A percentile compares a stretch with the other conserved stretches of the same genome.
Evolutionary conservation across 805 yeast genomes (phyloP).

Genomic region (Cyberlindnera galapagoensis): DNA sequence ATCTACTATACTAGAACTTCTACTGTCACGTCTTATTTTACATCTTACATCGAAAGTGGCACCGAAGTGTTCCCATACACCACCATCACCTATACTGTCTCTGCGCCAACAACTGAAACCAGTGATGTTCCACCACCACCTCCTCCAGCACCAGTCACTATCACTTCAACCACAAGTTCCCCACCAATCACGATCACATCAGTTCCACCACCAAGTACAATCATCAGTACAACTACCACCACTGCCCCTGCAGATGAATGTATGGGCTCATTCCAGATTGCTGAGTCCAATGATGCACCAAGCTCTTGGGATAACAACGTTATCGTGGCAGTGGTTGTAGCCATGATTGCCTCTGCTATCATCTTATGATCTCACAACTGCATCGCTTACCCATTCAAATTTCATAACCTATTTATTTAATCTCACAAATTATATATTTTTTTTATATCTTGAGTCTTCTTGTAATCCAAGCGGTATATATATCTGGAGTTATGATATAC

Average conservation of each 20-base stretch:
- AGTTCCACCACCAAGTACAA: slow-evolving; percentile 2
- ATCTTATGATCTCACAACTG: not conserved
- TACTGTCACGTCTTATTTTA: slow-evolving; percentile 9
- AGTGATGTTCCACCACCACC: slow-evolving; percentile 1
- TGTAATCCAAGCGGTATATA: too few species aligned
- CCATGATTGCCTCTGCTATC: not conserved
- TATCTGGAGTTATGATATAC: too few species aligned
- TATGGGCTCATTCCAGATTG: not conserved
- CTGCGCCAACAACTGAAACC: slow-evolving; percentile 2
- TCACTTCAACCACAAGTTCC: slow-evolving; percentile 3
- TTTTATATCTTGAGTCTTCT: too few species aligned
- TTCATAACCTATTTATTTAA: too few species aligned
- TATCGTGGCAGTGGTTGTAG: not conserved
- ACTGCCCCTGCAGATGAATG: not conserved
- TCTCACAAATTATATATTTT: too few species aligned
- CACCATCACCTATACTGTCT: slow-evolving; percentile 12
- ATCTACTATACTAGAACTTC: slow-evolving; percentile 7
- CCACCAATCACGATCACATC: slow-evolving; percentile 2
- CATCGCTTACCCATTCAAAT: too few species aligned
- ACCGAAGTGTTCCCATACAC: slow-evolving; percentile 12
- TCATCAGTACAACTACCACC: slow-evolving; percentile 1
- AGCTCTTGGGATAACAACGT: not conserved
- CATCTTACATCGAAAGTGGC: slow-evolving; percentile 11
- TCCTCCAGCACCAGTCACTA: slow-evolving; percentile 2
- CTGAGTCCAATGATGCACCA: not conserved